Evolutionary conservation across 176 grass and related monocot species (phyloP), one percentile per base, ranked within the genome.

Genomic region (Aegilops speltoides): DNA sequence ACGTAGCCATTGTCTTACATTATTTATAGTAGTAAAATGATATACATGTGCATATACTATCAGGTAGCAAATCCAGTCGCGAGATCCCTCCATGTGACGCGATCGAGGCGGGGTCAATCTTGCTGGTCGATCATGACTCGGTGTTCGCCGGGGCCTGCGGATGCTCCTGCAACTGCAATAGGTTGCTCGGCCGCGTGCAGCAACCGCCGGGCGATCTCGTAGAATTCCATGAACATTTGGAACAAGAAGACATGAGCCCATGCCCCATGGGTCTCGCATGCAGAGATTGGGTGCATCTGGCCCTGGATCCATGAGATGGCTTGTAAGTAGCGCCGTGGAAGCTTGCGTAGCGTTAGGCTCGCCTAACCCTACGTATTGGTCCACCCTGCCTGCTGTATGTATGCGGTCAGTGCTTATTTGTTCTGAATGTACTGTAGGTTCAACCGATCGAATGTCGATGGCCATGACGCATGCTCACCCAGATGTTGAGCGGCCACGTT

Each of bases 221-320:
- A 50, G 79, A 73, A 64, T 90, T 78, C 84, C 79, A 66, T 57
- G 82, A 85, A 46, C n/a, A n/a, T 50, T 50, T 84, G 75, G 75
- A 80, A 10, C 60, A 56, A 80, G 11, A 67, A 67, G 82, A 85
- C 76, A 82, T 5, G 37, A 48, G 19, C 56, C 65, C 84, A 73
- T 64, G 84, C 14, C 56, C 65, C 84, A 73, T 64, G 84, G 84
- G 64, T 65, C 56, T 79, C 17, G 84, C 64, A 2, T 9, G 64
- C 79, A 72, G 28, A 34, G 73, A 86, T 86, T 31, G 71, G 54
- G 48, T 38, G 48, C 46, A 76, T 25, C 78, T 20, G 87, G 34
- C 15, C 17, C 17, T 64, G 64, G 79, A 70, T 64, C 63, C 77
- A 20, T 40, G 66, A 84, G 36, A 26, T 29, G 26, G 69, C 46